Percentiles rank a stretch among this genome's conserved stretches.
Evolutionary conservation across 2,329 filamentous ascomycete species (phyloP).

Genomic region (Leptosphaerulina australis): DNA sequence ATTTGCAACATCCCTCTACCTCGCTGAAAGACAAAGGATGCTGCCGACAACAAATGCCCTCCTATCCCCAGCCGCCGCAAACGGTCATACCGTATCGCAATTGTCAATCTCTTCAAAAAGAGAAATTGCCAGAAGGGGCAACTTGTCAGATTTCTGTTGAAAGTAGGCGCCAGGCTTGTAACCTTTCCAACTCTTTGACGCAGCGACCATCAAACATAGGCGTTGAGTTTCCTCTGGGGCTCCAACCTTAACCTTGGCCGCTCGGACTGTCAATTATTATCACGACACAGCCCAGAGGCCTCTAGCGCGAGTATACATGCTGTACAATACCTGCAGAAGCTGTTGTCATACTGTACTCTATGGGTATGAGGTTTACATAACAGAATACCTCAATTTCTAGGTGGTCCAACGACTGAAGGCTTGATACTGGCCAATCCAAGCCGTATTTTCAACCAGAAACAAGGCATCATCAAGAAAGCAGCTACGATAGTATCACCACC

Average conservation of each 20-base stretch:
- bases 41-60: conserved; percentile 1
- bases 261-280: not conserved
- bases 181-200: conserved; percentile 9
- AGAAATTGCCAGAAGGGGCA: conserved; percentile 5
- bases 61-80: conserved; percentile 8
- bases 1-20: not conserved
- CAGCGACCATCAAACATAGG: conserved; percentile 9
- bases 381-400: too few relatives aligned
- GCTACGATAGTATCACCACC: too few relatives aligned
- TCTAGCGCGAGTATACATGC: not conserved
- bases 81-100: not conserved
- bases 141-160: conserved; percentile 2
- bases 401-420: too few relatives aligned
- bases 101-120: not conserved
- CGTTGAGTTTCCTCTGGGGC: conserved; percentile 11
- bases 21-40: conserved; percentile 5
- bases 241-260: conserved; percentile 5
- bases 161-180: conserved; percentile 13
- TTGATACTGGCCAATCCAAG: too few relatives aligned
- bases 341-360: too few relatives aligned
- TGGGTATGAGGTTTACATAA: too few relatives aligned
- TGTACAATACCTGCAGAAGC: not conserved
- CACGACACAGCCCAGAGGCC: not conserved
- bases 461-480: too few relatives aligned
- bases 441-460: too few relatives aligned